Evolutionary conservation across 306 rosid species (phyloP), one percentile per base, ranked within the genome.

Genomic region (Rosa rugosa): DNA sequence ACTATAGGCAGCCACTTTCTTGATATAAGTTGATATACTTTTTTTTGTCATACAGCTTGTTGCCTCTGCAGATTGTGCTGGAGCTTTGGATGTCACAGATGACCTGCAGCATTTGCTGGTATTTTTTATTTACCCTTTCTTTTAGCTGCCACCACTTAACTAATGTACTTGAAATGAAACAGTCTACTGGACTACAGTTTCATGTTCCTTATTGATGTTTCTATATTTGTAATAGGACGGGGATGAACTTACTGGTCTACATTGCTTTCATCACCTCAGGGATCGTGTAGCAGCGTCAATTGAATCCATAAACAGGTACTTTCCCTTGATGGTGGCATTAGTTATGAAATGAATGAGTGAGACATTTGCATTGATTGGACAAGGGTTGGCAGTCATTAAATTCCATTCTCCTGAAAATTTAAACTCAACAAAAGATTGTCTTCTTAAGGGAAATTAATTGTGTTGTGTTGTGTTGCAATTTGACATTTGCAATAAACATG

Each of bases 51-150:
- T 86, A 82, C 96, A 96, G 99, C 98, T 96, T 87, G 97, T 96
- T 87, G 93, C 96, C 56, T 87, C 99, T 83, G 96, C 89, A 85
- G 99, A 96, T 84, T 96, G 98, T 90, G 94, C 98, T 64, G 98
- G 99, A 87, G 98, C 99, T 18, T 82, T 96, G 84, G 99, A 96
- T 80, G 89, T 96, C 69, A 96, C 97, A 14, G 96, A 93, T 13
- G 98, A 93, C 89, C 90, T 96, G 88, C 97, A 88, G 66, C 90
- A 93, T 79, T 85, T 96, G 76, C 88, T 93, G 96, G 99, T 96
- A 93, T 71, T 36, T 62, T 71, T 70, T 60, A 31, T 51, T 25
- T 66, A 38, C 22, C 0, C 0, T 70, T 44, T 65, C 5, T 23
- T 64, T 63, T 8, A 63, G 31, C n/a, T 46, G 13, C 18, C 1